These are phyloP conservation scores for Zasmidium cellare DNA, from an alignment of 2,329 filamentous ascomycete species.

Conservation along the genomic window DNA sequence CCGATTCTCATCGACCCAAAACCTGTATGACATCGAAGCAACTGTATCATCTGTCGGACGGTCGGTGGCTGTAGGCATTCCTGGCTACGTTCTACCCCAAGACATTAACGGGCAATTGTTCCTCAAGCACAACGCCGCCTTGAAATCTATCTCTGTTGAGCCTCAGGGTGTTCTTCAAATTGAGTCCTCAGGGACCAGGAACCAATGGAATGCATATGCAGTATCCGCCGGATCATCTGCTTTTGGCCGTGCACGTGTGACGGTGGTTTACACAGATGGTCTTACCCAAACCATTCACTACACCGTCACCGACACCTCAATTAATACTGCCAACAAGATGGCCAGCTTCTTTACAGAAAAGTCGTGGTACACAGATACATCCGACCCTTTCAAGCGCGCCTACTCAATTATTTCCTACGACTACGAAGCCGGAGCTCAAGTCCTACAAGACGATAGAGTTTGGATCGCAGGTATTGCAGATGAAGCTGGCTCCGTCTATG, in stretches of 20 bases:
- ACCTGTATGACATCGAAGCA: constrained; percentile 51
- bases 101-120: constrained; percentile 51
- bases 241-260: constrained; percentile 55
- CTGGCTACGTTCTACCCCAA: constrained; percentile 55
- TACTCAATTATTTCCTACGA: constrained; percentile 61
- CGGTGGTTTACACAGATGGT: constrained; percentile 50
- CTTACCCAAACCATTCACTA: constrained; percentile 58
- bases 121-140: constrained; percentile 42
- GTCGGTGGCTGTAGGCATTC: constrained; percentile 54
- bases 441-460: constrained; percentile 50
- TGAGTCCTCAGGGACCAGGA: constrained; percentile 28
- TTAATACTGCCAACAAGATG: constrained; percentile 47
- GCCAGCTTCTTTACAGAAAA: constrained; percentile 56
- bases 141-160: constrained; percentile 42
- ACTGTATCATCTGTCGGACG: constrained; percentile 45
- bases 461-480: constrained; percentile 63
- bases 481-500: constrained; percentile 57
- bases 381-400: constrained; percentile 56
- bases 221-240: constrained; percentile 44
- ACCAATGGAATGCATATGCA: constrained; percentile 37
- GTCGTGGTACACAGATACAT: constrained; percentile 53
- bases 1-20: constrained; percentile 50
- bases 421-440: constrained; percentile 34
- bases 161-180: constrained; percentile 43
- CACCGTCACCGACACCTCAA: constrained; percentile 51